Conservation (phyloP, 805 yeast species). For the Millerozyma miso region DNA sequence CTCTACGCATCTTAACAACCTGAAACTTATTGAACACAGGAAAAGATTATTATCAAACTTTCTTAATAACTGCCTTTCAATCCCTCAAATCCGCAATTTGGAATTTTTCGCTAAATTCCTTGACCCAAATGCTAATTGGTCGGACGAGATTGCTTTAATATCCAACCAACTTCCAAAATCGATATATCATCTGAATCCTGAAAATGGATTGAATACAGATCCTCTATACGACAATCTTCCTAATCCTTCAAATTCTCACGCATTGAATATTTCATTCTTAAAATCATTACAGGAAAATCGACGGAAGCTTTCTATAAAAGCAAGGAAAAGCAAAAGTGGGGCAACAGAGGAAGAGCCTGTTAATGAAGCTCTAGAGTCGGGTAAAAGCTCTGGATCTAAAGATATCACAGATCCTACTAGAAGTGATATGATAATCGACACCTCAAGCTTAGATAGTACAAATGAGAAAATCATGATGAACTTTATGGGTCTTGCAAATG, state of each 20-base stretch:
- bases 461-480: slow-evolving; percentile 53
- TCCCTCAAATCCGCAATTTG: slow-evolving; percentile 52
- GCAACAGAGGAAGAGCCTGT: slow-evolving; percentile 2
- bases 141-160: slow-evolving; percentile 50
- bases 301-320: slow-evolving; percentile 22
- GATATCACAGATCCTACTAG: slow-evolving; percentile 1
- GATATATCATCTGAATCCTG: slow-evolving; percentile 41
- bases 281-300: slow-evolving; percentile 22
- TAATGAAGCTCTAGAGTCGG: slow-evolving; percentile 1
- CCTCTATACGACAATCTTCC: slow-evolving; percentile 32
- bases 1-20: slow-evolving; percentile 36
- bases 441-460: slow-evolving; percentile 51
- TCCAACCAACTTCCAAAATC: slow-evolving; percentile 37
- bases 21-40: slow-evolving; percentile 44
- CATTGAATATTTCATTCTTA: slow-evolving; percentile 23
- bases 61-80: slow-evolving; percentile 66
- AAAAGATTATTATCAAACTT: slow-evolving; percentile 73
- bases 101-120: slow-evolving; percentile 71
- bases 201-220: slow-evolving; percentile 37
- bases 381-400: background rate
- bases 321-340: slow-evolving; percentile 15
- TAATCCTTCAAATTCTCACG: slow-evolving; percentile 22
- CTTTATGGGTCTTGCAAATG: slow-evolving; percentile 56
- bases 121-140: slow-evolving; percentile 83
- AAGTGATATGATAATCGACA: slow-evolving; percentile 13